phyloP scores from a whole-genome alignment of 257 asterid species.

The Apocynum venetum region DNA sequence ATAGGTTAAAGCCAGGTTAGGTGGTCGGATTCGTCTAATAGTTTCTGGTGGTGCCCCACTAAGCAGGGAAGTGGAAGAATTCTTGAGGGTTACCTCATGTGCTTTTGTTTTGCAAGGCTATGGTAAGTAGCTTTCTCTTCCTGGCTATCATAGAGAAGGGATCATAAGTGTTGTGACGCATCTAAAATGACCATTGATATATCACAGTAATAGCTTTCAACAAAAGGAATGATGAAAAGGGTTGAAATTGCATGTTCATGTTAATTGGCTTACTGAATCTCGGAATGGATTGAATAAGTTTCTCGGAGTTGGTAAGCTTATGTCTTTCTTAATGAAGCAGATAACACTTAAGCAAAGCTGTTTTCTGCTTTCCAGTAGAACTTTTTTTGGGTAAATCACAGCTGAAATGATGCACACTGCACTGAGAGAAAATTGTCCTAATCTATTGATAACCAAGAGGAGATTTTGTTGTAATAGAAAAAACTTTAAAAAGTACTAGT shows the following conservation, averaged over 20 bases:
- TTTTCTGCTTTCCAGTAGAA: no score
- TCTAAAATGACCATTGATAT: neutral
- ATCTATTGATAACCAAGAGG: neutral
- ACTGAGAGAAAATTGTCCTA: neutral
- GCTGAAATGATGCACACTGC: neutral
- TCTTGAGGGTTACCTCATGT: constrained; percentile 85
- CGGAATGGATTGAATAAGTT: neutral
- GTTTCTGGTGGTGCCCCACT: constrained; percentile 98
- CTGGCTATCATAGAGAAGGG: neutral
- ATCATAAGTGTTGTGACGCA: neutral
- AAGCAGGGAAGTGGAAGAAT: constrained; percentile 87
- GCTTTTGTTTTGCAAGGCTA: constrained; percentile 95
- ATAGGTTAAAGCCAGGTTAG: constrained; percentile 80
- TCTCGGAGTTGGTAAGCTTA: no score
- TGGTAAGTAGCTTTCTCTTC: constrained; percentile 39
- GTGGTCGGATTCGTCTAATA: constrained; percentile 84
- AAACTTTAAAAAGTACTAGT: neutral
- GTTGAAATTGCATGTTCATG: neutral
- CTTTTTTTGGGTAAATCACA: neutral
- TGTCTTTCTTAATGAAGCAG: no score
- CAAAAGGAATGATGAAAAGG: neutral
- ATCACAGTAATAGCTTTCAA: neutral
- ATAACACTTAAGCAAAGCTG: no score
- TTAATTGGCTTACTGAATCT: neutral
- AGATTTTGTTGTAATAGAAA: neutral